These are phyloP conservation scores for Rhamnella rubrinervis DNA, from an alignment of 331 rosid species.

Conservation along the genomic window DNA sequence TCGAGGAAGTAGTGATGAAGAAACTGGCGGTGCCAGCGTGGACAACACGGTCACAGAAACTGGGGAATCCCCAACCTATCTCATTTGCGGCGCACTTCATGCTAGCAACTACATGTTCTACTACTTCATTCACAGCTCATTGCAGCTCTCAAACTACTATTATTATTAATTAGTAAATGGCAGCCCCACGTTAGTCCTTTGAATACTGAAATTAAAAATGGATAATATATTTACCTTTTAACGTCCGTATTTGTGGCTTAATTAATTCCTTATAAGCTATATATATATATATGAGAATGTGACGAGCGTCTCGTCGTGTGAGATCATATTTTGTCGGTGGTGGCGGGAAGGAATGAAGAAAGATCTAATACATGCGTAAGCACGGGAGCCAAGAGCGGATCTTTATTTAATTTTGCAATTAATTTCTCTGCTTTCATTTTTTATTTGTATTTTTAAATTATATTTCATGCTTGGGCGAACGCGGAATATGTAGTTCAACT, in stretches of 20 bases:
- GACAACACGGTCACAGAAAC: slow-evolving; percentile 3
- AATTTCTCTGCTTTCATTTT: neutral
- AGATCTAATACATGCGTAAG: slow-evolving; percentile 38
- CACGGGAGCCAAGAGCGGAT: slow-evolving; percentile 67
- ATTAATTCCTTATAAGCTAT: neutral
- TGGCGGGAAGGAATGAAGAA: slow-evolving; percentile 17
- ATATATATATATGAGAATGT: neutral
- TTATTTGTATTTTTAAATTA: neutral
- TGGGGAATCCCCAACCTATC: neutral
- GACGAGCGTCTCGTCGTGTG: too few relatives aligned
- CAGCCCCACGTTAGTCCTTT: too few relatives aligned
- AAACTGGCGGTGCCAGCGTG: slow-evolving; percentile 30
- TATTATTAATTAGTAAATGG: too few relatives aligned
- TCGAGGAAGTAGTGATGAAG: too few relatives aligned
- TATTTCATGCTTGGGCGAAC: neutral
- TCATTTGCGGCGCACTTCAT: slow-evolving; percentile 42
- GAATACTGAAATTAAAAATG: too few relatives aligned
- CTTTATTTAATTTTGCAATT: slow-evolving; percentile 37
- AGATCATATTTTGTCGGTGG: slow-evolving; percentile 33
- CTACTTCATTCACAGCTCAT: slow-evolving; percentile 27
- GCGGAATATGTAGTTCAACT: neutral
- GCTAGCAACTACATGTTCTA: slow-evolving; percentile 21
- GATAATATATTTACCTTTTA: neutral
- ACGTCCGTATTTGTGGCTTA: neutral
- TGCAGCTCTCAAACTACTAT: neutral